A percentile compares a stretch with the other conserved stretches of the same genome.
phyloP scores from a whole-genome alignment of 805 yeast genomes.

The Kluyveromyces siamensis region DNA sequence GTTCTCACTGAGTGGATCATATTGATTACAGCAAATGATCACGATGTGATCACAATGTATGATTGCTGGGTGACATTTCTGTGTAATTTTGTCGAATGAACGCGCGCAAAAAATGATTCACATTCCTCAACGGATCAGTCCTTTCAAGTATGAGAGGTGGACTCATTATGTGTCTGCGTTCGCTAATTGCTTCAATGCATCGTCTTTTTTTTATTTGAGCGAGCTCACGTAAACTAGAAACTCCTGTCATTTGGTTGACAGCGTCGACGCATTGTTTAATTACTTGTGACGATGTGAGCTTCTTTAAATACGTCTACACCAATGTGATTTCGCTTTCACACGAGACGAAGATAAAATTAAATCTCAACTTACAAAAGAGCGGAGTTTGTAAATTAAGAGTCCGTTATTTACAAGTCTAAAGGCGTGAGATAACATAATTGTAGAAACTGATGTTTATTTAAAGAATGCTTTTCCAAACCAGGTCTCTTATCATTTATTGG shows the following conservation, averaged over 20 bases:
- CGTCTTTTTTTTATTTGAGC: slow-evolving; percentile 6
- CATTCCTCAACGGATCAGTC: neutral
- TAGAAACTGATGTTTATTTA: too few relatives aligned
- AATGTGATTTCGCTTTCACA: slow-evolving; percentile 3
- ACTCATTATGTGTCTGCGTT: neutral
- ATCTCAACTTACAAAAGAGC: slow-evolving; percentile 15
- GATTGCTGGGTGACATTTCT: neutral
- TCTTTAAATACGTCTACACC: slow-evolving; percentile 2
- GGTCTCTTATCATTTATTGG: neutral
- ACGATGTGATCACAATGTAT: too few relatives aligned
- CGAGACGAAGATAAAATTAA: slow-evolving; percentile 5
- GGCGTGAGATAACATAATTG: slow-evolving; percentile 30
- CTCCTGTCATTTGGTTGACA: neutral
- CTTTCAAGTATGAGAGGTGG: slow-evolving; percentile 1
- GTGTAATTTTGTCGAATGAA: neutral
- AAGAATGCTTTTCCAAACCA: neutral
- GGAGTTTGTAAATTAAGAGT: slow-evolving; percentile 32
- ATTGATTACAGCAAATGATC: neutral
- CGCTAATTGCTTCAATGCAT: neutral
- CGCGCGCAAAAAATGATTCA: neutral
- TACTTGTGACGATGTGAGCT: neutral
- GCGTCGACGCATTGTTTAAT: neutral
- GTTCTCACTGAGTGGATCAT: neutral
- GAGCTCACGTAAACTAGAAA: slow-evolving; percentile 3
- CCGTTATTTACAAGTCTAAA: slow-evolving; percentile 31